These are phyloP conservation scores for Senna siamea DNA, from an alignment of 306 rosid genomes.

Conservation along the genomic window DNA sequence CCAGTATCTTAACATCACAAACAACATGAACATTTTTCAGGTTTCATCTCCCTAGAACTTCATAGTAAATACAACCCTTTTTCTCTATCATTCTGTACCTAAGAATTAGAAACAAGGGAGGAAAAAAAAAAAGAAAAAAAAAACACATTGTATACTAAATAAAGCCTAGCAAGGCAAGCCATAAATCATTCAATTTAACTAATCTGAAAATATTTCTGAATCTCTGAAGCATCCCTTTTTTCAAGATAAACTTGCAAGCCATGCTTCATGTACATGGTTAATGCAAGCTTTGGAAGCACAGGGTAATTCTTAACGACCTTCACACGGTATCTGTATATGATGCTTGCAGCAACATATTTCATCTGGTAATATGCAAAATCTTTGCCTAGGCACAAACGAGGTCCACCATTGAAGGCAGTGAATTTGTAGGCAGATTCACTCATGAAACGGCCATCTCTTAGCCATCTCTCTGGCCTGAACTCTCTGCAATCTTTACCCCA, in stretches of 20 bases:
- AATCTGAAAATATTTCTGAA: constrained; percentile 38
- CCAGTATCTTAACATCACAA: constrained; percentile 14
- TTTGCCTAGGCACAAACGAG: constrained; percentile 85
- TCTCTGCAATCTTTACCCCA: constrained; percentile 86
- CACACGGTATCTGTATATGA: constrained; percentile 64
- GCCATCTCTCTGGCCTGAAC: constrained; percentile 88
- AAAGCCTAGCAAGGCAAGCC: constrained; percentile 12
- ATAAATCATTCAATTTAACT: no score
- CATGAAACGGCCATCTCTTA: constrained; percentile 70
- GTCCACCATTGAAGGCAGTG: constrained; percentile 94
- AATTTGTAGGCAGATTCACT: constrained; percentile 87
- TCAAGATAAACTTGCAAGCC: constrained; percentile 65
- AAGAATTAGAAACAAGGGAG: not conserved
- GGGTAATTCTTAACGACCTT: constrained; percentile 60
- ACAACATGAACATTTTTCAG: constrained; percentile 41
- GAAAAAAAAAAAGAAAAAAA: not conserved
- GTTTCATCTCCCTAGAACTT: constrained; percentile 6
- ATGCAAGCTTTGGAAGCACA: constrained; percentile 79
- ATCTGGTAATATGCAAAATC: constrained; percentile 93
- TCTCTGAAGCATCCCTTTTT: constrained; percentile 45
- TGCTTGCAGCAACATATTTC: constrained; percentile 82
- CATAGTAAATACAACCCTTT: not conserved
- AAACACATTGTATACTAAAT: not conserved
- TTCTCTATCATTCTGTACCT: constrained; percentile 31
- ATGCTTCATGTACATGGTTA: constrained; percentile 86